phyloP scores from a whole-genome alignment of 2,329 filamentous ascomycete species.

The Colletotrichum simmondsii region DNA sequence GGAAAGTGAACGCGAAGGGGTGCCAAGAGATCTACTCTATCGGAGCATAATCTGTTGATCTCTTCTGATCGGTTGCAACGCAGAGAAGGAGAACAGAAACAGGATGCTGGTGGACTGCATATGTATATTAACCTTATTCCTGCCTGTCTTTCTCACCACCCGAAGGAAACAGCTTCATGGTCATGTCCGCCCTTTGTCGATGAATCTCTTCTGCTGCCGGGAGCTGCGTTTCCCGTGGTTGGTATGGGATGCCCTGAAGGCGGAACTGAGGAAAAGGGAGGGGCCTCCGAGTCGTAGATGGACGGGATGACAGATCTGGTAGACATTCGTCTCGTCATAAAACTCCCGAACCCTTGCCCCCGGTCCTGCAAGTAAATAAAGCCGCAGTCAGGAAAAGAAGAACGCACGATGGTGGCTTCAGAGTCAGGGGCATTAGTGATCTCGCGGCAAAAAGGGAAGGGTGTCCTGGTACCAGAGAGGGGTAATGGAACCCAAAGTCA shows the following conservation, averaged over 20 bases:
- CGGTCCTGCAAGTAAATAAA: background rate
- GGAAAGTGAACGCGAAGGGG: background rate
- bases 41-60: slow-evolving; percentile 11
- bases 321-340: background rate
- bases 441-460: background rate
- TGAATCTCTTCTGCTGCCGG: slow-evolving; percentile 33
- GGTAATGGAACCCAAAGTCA: background rate
- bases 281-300: background rate
- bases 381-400: background rate
- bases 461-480: background rate
- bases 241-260: background rate
- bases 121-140: slow-evolving; percentile 5
- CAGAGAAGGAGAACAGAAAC: too few relatives aligned
- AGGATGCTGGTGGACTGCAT: background rate
- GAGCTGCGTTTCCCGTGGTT: slow-evolving; percentile 3
- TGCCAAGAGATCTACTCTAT: slow-evolving; percentile 13
- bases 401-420: background rate
- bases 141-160: background rate
- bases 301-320: background rate
- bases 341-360: background rate
- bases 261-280: background rate
- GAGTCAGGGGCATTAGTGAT: background rate
- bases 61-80: slow-evolving; percentile 1
- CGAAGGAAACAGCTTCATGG: background rate
- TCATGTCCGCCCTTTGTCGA: slow-evolving; percentile 9